Base-by-base conservation (phyloP, 2,329 filamentous ascomycete genomes). In the Hypoxylon sp. region DNA sequence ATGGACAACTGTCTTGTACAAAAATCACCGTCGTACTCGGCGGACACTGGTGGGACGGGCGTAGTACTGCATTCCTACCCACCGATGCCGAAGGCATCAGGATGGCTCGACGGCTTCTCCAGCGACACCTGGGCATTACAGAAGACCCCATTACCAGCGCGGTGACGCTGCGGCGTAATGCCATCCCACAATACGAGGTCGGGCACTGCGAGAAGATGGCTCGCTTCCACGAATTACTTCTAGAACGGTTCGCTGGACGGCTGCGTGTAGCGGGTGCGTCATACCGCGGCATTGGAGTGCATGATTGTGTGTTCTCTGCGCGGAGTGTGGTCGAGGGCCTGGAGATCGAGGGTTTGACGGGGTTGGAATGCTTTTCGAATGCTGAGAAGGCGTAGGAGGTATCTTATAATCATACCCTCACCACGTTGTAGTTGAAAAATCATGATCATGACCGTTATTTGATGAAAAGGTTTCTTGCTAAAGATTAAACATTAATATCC, bases 231-330 rank as follows among this genome's bases (percentile, higher is more conserved):
- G 20, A 4, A 8, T 16, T 32, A 11, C 50, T 64, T 3, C 42
- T 54, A 28, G 55, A 54, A 6, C 40, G 40, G 22, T 64, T 54
- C 9, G 30, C 18, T 12, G 55, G 61, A 11, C 55, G 61, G 11
- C 26, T 64, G 22, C 54, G 61, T 12, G 61, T 64, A 8, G 61
- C 61, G 8, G 61, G 61, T 18, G 48, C 42, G 4, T 59, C 61
- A 18, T 64, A 64, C 26, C 38, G 61, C 5, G 61, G 61, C 4
- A 64, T 64, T n/a, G 61, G 54, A 7, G 54, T 64, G 12, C 61
- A 64, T 33, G 61, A 64, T 22, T 64, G 61, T 54, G 40, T 59
- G 24, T 64, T 64, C 28, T 59, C 54, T 42, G 61, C 61, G 14
- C 44, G 30, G 40, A 53, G 48, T 26, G 33, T 54, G 16, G 49